These are phyloP conservation scores for Phaeosphaeriaceae sp. DNA, from an alignment of 2,329 filamentous ascomycete genomes.

Conservation along the genomic window DNA sequence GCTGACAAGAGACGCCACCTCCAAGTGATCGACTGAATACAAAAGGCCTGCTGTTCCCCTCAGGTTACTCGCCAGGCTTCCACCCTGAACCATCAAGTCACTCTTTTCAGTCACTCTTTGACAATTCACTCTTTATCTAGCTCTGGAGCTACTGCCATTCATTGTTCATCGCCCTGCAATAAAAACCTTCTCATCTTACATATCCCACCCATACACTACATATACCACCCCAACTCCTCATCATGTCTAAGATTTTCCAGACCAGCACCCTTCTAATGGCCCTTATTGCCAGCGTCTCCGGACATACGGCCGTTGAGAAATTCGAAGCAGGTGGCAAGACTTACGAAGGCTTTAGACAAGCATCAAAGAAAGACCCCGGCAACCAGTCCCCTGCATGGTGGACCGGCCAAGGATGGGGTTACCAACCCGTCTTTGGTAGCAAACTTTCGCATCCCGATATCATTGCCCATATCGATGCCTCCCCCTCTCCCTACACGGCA, in stretches of 20 bases:
- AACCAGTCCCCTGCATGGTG: conserved; percentile 42
- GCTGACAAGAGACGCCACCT: conserved; percentile 11
- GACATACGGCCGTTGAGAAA: conserved; percentile 37
- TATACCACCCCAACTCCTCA: conserved; percentile 8
- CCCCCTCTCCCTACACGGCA: conserved; percentile 37
- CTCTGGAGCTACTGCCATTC: conserved; percentile 38
- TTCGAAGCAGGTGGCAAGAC: conserved; percentile 35
- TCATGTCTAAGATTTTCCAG: conserved; percentile 37
- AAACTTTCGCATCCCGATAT: conserved; percentile 31
- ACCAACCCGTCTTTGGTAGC: conserved; percentile 35
- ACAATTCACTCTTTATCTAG: conserved; percentile 37
- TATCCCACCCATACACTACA: conserved; percentile 2
- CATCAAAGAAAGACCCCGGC: conserved; percentile 30
- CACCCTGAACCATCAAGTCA: conserved; percentile 25
- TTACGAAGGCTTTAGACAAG: conserved; percentile 37
- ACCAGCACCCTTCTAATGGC: conserved; percentile 35
- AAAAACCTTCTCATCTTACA: conserved; percentile 4
- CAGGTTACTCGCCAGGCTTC: conserved; percentile 6
- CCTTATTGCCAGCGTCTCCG: conserved; percentile 30
- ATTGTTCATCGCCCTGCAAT: conserved; percentile 19
- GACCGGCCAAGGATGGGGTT: conserved; percentile 43
- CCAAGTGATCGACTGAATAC: conserved; percentile 13
- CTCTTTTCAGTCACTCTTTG: conserved; percentile 32
- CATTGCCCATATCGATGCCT: conserved; percentile 41
- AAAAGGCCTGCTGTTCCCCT: conserved; percentile 20